A percentile compares a stretch with the other conserved stretches of the same genome.
Evolutionary conservation across 2,329 filamentous ascomycete species (phyloP).

Genomic region (Myotisia sp.): DNA sequence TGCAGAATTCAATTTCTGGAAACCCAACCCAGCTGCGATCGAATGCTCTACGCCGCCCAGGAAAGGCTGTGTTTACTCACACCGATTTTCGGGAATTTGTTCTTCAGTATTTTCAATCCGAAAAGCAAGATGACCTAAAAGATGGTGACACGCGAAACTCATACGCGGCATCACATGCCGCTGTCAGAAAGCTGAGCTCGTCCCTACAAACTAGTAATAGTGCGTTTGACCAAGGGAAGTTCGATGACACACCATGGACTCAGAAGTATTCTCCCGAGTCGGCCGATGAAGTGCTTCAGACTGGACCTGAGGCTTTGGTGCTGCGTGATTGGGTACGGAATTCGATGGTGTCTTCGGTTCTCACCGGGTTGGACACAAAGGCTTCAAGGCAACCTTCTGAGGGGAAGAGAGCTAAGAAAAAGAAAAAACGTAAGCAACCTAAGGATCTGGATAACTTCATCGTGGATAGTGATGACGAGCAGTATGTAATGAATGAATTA

Average conservation of each 20-base stretch:
- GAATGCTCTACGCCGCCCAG: constrained; percentile 6
- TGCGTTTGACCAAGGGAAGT: constrained; percentile 65
- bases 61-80: constrained; percentile 2
- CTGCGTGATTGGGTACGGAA: constrained; percentile 69
- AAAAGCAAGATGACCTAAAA: neutral
- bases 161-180: constrained; percentile 36
- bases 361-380: constrained; percentile 33
- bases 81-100: constrained; percentile 1
- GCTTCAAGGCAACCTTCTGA: constrained; percentile 17
- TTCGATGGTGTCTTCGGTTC: constrained; percentile 62
- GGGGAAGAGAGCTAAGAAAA: constrained; percentile 22
- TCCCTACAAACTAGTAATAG: constrained; percentile 50
- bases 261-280: constrained; percentile 69
- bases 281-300: constrained; percentile 61
- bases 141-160: neutral
- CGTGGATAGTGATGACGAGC: constrained; percentile 63
- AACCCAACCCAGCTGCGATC: neutral
- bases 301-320: constrained; percentile 52
- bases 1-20: neutral
- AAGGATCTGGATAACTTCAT: constrained; percentile 70
- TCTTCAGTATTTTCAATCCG: neutral
- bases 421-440: constrained; percentile 51
- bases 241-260: constrained; percentile 59
- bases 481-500: constrained; percentile 53
- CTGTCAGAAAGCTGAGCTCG: constrained; percentile 45